These are phyloP conservation scores for Diaporthe sp. DNA, from an alignment of 2,329 filamentous ascomycete genomes.

Conservation along the genomic window DNA sequence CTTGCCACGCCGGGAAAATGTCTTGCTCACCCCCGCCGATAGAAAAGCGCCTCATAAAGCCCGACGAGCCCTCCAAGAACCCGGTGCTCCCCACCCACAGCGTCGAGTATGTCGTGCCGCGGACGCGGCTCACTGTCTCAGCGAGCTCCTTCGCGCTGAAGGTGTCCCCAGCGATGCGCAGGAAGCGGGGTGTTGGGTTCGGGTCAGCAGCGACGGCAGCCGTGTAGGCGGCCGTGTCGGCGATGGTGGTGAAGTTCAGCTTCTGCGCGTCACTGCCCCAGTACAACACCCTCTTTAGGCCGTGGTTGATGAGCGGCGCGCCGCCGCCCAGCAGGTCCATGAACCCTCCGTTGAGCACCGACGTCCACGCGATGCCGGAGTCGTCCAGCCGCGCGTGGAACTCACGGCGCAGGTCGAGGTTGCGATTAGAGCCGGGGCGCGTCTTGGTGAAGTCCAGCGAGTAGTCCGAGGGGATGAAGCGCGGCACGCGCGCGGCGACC, in stretches of 20 bases:
- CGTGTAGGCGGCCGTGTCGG: conserved; percentile 43
- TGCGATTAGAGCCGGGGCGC: conserved; percentile 42
- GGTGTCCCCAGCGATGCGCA: conserved; percentile 43
- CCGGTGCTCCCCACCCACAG: conserved; percentile 42
- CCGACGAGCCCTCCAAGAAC: conserved; percentile 36
- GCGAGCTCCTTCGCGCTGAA: conserved; percentile 40
- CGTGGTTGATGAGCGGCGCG: conserved; percentile 37
- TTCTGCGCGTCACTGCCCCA: conserved; percentile 38
- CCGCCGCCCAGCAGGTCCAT: conserved; percentile 39
- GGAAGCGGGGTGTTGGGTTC: conserved; percentile 41
- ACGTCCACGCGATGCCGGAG: conserved; percentile 42
- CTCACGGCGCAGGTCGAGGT: conserved; percentile 43
- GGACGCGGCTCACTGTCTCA: conserved; percentile 18
- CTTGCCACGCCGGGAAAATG: conserved; percentile 43
- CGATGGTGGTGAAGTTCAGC: conserved; percentile 43
- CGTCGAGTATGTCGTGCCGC: conserved; percentile 26
- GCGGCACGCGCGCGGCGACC: conserved; percentile 69
- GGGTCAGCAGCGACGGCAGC: conserved; percentile 42
- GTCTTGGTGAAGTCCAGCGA: conserved; percentile 44
- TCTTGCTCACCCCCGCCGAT: conserved; percentile 39
- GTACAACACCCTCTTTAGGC: conserved; percentile 38
- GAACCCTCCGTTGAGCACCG: conserved; percentile 42
- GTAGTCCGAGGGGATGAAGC: conserved; percentile 75
- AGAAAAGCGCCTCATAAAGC: conserved; percentile 38
- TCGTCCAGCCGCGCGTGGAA: conserved; percentile 42